Conservation (phyloP, 345 rosid species). For the Rhodamnia rubescens region DNA sequence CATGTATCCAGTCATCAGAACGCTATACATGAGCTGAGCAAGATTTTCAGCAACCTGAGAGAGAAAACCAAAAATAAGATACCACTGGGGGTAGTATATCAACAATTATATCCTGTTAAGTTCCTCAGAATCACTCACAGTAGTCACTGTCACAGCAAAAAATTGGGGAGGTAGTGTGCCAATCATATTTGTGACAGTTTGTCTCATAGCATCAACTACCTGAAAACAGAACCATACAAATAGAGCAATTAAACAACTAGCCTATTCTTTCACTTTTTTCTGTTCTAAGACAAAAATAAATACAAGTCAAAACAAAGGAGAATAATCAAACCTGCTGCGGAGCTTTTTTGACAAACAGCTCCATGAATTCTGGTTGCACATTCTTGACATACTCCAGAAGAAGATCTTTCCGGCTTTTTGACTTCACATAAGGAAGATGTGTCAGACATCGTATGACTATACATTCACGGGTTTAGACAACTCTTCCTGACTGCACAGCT, state of each 20-base stretch:
- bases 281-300: neutral
- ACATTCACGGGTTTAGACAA: neutral
- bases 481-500: neutral
- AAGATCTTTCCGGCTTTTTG: slow-evolving; percentile 70
- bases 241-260: neutral
- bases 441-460: neutral
- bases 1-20: slow-evolving; percentile 98
- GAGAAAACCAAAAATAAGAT: neutral
- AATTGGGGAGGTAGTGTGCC: slow-evolving; percentile 93
- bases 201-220: slow-evolving; percentile 98
- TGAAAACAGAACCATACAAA: slow-evolving; percentile 2
- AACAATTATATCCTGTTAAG: neutral
- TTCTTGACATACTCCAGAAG: slow-evolving; percentile 85
- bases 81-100: neutral
- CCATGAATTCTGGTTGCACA: slow-evolving; percentile 96
- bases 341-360: slow-evolving; percentile 80
- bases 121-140: slow-evolving; percentile 39
- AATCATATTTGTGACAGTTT: slow-evolving; percentile 90
- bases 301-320: neutral
- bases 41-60: slow-evolving; percentile 95
- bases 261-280: neutral
- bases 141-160: slow-evolving; percentile 65
- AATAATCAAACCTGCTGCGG: slow-evolving; percentile 54
- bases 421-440: slow-evolving; percentile 14
- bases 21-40: slow-evolving; percentile 93